These are phyloP conservation scores for Boletus bicolor DNA, from an alignment of 768 basidiomycete genomes.

Conservation along the genomic window DNA sequence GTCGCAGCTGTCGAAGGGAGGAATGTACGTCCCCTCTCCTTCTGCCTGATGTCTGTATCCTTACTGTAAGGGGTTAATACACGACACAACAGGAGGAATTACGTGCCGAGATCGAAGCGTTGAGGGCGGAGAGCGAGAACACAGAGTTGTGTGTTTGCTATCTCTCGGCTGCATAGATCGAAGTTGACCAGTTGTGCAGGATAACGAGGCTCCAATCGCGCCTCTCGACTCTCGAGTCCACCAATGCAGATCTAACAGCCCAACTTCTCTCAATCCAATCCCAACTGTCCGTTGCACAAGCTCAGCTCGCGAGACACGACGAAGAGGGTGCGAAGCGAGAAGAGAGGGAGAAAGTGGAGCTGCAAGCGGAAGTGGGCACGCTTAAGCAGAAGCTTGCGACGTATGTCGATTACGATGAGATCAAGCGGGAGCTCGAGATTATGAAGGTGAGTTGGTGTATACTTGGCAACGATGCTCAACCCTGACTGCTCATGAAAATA, in stretches of 20 bases:
- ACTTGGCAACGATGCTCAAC: neutral
- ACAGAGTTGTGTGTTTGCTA: slow-evolving; percentile 57
- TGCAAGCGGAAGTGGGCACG: slow-evolving; percentile 65
- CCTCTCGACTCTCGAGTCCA: slow-evolving; percentile 72
- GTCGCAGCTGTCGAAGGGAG: slow-evolving; percentile 90
- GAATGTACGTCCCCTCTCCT: slow-evolving; percentile 55
- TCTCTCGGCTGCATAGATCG: neutral
- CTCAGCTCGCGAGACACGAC: slow-evolving; percentile 17
- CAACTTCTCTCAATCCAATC: slow-evolving; percentile 19
- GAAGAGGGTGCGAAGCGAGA: slow-evolving; percentile 16
- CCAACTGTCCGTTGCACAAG: slow-evolving; percentile 16
- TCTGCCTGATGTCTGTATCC: neutral
- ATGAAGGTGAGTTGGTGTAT: slow-evolving; percentile 71
- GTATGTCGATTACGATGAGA: slow-evolving; percentile 89
- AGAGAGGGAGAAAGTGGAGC: slow-evolving; percentile 16
- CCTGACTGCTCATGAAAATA: slow-evolving; percentile 29
- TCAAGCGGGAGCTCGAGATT: slow-evolving; percentile 96
- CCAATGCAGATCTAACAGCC: slow-evolving; percentile 12
- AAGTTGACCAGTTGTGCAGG: slow-evolving; percentile 8
- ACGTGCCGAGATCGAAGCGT: slow-evolving; percentile 89
- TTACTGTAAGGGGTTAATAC: neutral
- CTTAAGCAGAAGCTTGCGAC: slow-evolving; percentile 67
- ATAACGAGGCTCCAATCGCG: slow-evolving; percentile 57
- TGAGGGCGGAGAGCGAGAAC: slow-evolving; percentile 73
- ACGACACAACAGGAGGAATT: slow-evolving; percentile 69